Evolutionary conservation across 2,329 filamentous ascomycete genomes (phyloP).

Genomic region (Monosporascus sp.): DNA sequence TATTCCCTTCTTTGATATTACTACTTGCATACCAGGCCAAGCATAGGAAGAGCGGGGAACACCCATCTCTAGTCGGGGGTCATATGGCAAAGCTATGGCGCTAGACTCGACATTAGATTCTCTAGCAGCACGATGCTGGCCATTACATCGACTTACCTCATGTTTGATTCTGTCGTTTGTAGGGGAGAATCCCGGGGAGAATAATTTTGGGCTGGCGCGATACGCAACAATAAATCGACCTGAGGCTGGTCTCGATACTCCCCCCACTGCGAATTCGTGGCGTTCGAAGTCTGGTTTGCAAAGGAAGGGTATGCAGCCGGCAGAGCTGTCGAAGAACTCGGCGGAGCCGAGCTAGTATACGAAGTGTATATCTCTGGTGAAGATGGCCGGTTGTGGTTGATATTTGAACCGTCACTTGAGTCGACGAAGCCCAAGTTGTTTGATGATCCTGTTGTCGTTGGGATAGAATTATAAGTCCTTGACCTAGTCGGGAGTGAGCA

Average conservation of each 20-base stretch:
- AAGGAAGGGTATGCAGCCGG: background rate
- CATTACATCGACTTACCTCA: slow-evolving; percentile 30
- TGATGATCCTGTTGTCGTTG: background rate
- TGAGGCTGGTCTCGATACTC: slow-evolving; percentile 11
- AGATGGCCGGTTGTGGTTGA: background rate
- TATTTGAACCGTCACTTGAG: background rate
- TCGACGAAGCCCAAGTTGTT: background rate
- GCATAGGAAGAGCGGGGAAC: slow-evolving; percentile 41
- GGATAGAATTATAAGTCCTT: background rate
- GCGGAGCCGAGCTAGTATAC: background rate
- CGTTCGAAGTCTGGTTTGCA: background rate
- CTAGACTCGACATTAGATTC: slow-evolving; percentile 21
- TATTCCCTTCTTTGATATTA: slow-evolving; percentile 6
- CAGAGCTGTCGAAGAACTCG: background rate
- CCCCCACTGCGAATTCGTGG: slow-evolving; percentile 11
- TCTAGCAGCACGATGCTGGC: background rate
- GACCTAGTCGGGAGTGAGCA: background rate
- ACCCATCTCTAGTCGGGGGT: slow-evolving; percentile 47
- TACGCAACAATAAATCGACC: slow-evolving; percentile 23
- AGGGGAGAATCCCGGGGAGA: slow-evolving; percentile 13
- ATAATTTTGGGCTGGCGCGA: slow-evolving; percentile 28
- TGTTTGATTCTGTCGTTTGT: slow-evolving; percentile 20
- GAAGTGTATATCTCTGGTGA: background rate
- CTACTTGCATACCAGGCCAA: slow-evolving; percentile 40
- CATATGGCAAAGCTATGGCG: slow-evolving; percentile 45